phyloP scores from a whole-genome alignment of 768 basidiomycete species.

The Phylloporus sp. region DNA sequence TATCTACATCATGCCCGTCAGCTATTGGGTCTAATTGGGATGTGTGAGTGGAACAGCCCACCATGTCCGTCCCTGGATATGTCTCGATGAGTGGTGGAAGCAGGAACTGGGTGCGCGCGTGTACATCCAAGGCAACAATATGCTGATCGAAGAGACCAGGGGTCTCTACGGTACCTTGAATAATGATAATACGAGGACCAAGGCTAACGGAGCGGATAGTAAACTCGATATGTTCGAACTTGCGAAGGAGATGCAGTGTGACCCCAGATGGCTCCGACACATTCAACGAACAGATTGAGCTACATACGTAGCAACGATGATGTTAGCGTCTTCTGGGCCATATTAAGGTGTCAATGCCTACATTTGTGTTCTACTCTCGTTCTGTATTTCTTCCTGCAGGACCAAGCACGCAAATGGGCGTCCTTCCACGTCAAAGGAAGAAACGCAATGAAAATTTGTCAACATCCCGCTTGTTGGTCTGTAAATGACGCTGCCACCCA shows the following conservation, averaged over 20 bases:
- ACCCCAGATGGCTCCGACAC: neutral
- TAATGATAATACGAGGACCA: conserved; percentile 10
- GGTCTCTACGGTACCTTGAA: neutral
- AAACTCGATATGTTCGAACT: conserved; percentile 2
- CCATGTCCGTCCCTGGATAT: neutral
- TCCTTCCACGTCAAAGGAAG: conserved; percentile 11
- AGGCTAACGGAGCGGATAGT: conserved; percentile 1
- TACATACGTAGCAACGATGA: neutral
- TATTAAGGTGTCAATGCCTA: neutral
- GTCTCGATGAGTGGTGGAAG: neutral
- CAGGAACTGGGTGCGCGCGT: conserved; percentile 3
- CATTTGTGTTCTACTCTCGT: neutral
- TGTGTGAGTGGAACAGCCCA: neutral
- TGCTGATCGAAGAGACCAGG: neutral
- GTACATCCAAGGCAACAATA: conserved; percentile 13
- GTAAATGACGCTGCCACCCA: conserved; percentile 6
- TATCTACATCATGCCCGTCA: neutral
- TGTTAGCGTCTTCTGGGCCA: no score
- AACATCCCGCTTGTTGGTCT: neutral
- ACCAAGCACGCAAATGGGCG: conserved; percentile 16
- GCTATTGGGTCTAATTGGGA: neutral
- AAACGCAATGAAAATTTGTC: conserved; percentile 6
- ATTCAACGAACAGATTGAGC: conserved; percentile 1
- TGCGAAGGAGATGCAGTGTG: conserved; percentile 12
- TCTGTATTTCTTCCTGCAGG: neutral